Base-by-base conservation (phyloP, 1,284 basidiomycete species). In the Vanrija sp. region DNA sequence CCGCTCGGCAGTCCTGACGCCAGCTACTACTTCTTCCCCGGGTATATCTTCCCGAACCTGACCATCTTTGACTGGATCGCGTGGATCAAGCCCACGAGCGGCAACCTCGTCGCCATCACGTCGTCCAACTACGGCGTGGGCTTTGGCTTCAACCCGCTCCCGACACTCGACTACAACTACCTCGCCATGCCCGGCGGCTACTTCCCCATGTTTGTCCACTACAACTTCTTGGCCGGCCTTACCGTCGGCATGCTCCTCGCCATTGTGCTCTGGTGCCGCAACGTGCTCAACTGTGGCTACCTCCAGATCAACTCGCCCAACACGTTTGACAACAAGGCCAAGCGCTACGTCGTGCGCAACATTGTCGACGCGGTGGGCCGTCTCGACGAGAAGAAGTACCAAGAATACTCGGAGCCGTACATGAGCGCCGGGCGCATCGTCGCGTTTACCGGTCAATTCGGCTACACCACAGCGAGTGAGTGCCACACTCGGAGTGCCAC, bases 251-350 rank as follows among this genome's bases (percentile, higher is more conserved):
- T 59, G n/a, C 38, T 59, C 12, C 16, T 73, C 22, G 43, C 44
- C 24, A 52, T 47, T 18, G 50, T 55, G 22, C 49, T 55, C 44
- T 59, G 45, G 43, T 31, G n/a, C 9, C 49, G 37, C 19, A 71
- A 94, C 89, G 80, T 84, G 0, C 95, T 89, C 88, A 70, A 85
- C 62, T 80, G 89, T 14, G 83, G 85, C 6, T 87, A 91, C 76
- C 86, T 96, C 74, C 92, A 91, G 8, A 85, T 96, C 65, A 85
- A 86, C 53, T 45, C 49, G n/a, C 57, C 57, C 19, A 41, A 24
- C 24, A 59, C 57, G 14, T 59, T 55, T 6, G 53, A 59, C 47
- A 42, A 55, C 53, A 55, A 49, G 35, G 53, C 44, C 18, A 50
- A 47, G 12, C n/a, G 8, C 0, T 59, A 41, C 44, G 47, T 39